Conservation (phyloP, 352 stramenopile genomes). For the Phytophthora pistaciae region DNA sequence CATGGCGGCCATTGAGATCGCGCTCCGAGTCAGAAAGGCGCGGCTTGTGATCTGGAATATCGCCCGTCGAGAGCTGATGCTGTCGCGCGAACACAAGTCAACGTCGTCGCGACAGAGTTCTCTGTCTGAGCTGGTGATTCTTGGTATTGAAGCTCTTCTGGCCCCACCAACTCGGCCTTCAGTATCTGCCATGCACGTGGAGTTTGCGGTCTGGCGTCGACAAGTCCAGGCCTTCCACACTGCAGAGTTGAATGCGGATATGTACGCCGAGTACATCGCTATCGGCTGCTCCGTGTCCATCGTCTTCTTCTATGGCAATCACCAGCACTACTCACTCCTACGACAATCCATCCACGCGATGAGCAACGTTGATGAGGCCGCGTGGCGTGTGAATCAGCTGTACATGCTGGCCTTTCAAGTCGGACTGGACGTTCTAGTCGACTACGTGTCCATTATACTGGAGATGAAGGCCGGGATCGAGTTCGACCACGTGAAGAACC, state of each 20-base stretch:
- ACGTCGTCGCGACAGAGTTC: neutral
- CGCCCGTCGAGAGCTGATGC: slow-evolving; percentile 7
- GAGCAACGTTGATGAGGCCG: neutral
- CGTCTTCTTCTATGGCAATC: slow-evolving; percentile 36
- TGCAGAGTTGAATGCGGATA: slow-evolving; percentile 33
- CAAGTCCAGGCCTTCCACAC: slow-evolving; percentile 23
- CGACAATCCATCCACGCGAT: slow-evolving; percentile 1
- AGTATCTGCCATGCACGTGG: neutral
- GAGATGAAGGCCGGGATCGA: slow-evolving; percentile 26
- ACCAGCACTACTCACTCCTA: slow-evolving; percentile 31
- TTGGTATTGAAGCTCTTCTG: neutral
- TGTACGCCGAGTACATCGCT: slow-evolving; percentile 50
- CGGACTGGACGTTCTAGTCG: slow-evolving; percentile 22
- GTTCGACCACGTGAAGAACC: slow-evolving; percentile 25
- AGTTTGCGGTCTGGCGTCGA: slow-evolving; percentile 19
- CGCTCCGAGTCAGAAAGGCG: slow-evolving; percentile 30
- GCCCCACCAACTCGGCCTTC: neutral
- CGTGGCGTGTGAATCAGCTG: slow-evolving; percentile 8
- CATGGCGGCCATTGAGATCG: slow-evolving; percentile 43
- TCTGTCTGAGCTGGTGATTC: neutral
- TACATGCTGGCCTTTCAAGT: slow-evolving; percentile 18
- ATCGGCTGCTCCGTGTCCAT: slow-evolving; percentile 42
- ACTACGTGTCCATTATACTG: slow-evolving; percentile 27
- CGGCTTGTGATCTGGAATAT: slow-evolving; percentile 22
- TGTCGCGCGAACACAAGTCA: neutral